Conservation (phyloP, 306 rosid genomes). For the Lagenaria siceraria region DNA sequence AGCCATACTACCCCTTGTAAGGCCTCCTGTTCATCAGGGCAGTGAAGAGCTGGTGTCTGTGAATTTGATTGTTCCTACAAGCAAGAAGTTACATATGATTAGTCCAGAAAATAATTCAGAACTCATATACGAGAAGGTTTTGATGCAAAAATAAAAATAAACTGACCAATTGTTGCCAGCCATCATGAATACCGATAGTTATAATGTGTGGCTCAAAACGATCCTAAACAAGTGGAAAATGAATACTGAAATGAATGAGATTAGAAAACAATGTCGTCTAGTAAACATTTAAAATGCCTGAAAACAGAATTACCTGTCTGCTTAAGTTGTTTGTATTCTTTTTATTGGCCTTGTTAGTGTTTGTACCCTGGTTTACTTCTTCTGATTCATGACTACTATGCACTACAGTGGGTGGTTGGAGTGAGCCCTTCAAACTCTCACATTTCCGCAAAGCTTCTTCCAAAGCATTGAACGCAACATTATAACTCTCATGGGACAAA, state of each 20-base stretch:
- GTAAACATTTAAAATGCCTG: neutral
- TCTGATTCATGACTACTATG: slow-evolving; percentile 14
- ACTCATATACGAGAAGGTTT: neutral
- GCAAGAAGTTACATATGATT: neutral
- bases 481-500: slow-evolving; percentile 32
- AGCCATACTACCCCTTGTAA: slow-evolving; percentile 11
- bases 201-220: slow-evolving; percentile 14
- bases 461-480: slow-evolving; percentile 23
- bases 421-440: slow-evolving; percentile 15
- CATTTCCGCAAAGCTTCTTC: slow-evolving; percentile 35
- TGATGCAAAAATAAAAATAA: neutral
- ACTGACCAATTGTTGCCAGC: slow-evolving; percentile 34
- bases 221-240: slow-evolving; percentile 11
- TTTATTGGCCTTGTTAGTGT: slow-evolving; percentile 9
- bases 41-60: slow-evolving; percentile 10
- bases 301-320: slow-evolving; percentile 20
- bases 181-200: slow-evolving; percentile 14
- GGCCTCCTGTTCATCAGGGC: slow-evolving; percentile 16
- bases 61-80: slow-evolving; percentile 16
- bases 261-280: neutral
- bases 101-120: neutral
- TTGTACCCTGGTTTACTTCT: slow-evolving; percentile 19
- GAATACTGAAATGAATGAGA: neutral
- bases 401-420: slow-evolving; percentile 13
- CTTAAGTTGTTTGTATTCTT: slow-evolving; percentile 15